These are phyloP conservation scores for Trichoderma endophyticum DNA, from an alignment of 2,329 filamentous ascomycete genomes.

Conservation along the genomic window DNA sequence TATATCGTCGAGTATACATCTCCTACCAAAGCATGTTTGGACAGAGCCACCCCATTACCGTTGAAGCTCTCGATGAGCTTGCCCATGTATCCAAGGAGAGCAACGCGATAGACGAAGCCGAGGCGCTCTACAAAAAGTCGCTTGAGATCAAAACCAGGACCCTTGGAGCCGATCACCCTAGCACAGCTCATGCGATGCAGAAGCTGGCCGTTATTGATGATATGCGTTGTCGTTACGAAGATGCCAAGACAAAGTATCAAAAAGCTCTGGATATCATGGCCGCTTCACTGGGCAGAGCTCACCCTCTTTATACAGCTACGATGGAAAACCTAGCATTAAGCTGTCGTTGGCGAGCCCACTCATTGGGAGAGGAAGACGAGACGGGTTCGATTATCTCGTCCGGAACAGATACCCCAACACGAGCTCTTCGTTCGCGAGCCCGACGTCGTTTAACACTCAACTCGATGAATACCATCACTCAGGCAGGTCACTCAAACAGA, in stretches of 20 bases:
- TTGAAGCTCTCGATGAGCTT: conserved; percentile 29
- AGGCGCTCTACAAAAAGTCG: conserved; percentile 27
- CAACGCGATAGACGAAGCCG: conserved; percentile 29
- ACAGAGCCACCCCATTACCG: conserved; percentile 27
- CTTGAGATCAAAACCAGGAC: conserved; percentile 26
- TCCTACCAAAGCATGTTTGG: conserved; percentile 29
- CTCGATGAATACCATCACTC: conserved; percentile 1
- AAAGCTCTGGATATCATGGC: conserved; percentile 25
- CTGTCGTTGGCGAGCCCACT: conserved; percentile 20
- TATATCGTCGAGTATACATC: conserved; percentile 27
- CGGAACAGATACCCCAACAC: background rate
- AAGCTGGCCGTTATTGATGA: conserved; percentile 29
- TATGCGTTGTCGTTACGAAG: conserved; percentile 23
- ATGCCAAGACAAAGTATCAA: conserved; percentile 25
- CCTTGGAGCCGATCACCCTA: conserved; percentile 25
- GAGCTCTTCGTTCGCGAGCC: background rate
- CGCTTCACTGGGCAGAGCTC: conserved; percentile 24
- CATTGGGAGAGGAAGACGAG: conserved; percentile 15
- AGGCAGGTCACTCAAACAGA: background rate
- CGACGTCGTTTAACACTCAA: conserved; percentile 8
- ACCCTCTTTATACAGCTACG: conserved; percentile 25
- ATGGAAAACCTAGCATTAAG: conserved; percentile 27
- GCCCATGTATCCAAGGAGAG: conserved; percentile 25
- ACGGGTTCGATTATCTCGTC: background rate
- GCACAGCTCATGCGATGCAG: conserved; percentile 26